A percentile compares a stretch with the other conserved stretches of the same genome.
Conservation (phyloP, 1,284 basidiomycete species). For the Peniophora sp. region DNA sequence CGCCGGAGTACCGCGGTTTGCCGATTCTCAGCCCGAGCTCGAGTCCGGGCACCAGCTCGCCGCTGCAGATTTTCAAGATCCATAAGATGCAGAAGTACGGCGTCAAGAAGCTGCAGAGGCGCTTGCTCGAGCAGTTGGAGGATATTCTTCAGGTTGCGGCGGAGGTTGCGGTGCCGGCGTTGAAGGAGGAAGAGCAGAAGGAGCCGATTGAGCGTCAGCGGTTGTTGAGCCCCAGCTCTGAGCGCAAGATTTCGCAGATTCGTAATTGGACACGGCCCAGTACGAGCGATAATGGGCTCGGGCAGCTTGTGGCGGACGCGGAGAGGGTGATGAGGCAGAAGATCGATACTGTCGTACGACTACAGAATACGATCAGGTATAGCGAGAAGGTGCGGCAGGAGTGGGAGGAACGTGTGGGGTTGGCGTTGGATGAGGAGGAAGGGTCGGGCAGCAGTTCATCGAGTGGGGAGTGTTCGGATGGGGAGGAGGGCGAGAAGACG, state of each 20-base stretch:
- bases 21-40: constrained; percentile 67
- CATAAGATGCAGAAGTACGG: constrained; percentile 71
- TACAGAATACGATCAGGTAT: constrained; percentile 97
- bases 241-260: constrained; percentile 75
- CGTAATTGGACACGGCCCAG: constrained; percentile 79
- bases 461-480: constrained; percentile 14
- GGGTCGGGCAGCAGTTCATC: constrained; percentile 29
- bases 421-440: constrained; percentile 46
- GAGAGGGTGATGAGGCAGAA: constrained; percentile 89
- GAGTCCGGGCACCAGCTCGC: constrained; percentile 59
- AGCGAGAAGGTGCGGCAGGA: constrained; percentile 96
- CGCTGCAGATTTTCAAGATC: constrained; percentile 61
- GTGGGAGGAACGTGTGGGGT: constrained; percentile 87
- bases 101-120: constrained; percentile 75
- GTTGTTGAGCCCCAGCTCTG: constrained; percentile 79
- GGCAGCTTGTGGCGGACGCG: constrained; percentile 77
- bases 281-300: constrained; percentile 81
- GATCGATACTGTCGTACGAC: constrained; percentile 89
- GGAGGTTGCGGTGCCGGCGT: constrained; percentile 82
- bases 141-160: constrained; percentile 76
- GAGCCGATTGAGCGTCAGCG: constrained; percentile 91
- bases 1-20: constrained; percentile 85
- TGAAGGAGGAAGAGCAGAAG: constrained; percentile 86
- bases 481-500: constrained; percentile 26
- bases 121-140: constrained; percentile 77